phyloP scores from a whole-genome alignment of 2,329 filamentous ascomycete species.

The Cladosporium halotolerans region DNA sequence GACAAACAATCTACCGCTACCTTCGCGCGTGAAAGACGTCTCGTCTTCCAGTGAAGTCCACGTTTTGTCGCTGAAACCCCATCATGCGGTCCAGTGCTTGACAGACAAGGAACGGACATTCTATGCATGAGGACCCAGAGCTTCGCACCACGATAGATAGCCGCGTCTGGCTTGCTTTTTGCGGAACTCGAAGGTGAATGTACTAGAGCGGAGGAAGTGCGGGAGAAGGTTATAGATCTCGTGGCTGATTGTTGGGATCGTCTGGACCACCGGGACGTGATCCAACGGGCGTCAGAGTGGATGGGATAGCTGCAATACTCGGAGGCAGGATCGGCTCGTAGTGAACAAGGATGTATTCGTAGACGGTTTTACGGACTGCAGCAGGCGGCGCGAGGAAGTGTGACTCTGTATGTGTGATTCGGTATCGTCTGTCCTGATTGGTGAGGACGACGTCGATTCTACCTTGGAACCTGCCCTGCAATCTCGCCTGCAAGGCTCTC shows the following conservation, averaged over 20 bases:
- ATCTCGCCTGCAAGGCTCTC: not conserved
- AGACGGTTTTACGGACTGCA: not conserved
- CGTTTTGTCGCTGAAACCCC: not conserved
- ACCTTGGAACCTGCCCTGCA: not conserved
- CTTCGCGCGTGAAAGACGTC: not conserved
- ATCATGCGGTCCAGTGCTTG: conserved; percentile 8
- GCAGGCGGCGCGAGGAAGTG: not conserved
- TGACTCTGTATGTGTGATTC: not conserved
- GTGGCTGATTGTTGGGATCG: not conserved
- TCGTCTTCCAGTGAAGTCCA: not conserved
- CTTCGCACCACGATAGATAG: not conserved
- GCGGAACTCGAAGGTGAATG: conserved; percentile 3
- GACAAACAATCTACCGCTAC: not conserved
- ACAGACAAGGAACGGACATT: not conserved
- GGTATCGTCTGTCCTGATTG: not conserved
- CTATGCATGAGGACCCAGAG: not conserved
- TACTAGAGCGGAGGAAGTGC: not conserved
- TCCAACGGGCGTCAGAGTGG: not conserved
- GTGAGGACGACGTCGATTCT: not conserved
- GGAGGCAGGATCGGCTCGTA: not conserved
- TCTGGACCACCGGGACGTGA: not conserved
- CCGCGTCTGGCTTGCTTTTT: not conserved
- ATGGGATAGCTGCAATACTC: not conserved
- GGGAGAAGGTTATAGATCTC: not conserved
- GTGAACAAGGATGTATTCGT: not conserved